A percentile compares a stretch with the other conserved stretches of the same genome.
phyloP scores from a whole-genome alignment of 192 early-diverging fungal genomes.

The Backusella sp. region DNA sequence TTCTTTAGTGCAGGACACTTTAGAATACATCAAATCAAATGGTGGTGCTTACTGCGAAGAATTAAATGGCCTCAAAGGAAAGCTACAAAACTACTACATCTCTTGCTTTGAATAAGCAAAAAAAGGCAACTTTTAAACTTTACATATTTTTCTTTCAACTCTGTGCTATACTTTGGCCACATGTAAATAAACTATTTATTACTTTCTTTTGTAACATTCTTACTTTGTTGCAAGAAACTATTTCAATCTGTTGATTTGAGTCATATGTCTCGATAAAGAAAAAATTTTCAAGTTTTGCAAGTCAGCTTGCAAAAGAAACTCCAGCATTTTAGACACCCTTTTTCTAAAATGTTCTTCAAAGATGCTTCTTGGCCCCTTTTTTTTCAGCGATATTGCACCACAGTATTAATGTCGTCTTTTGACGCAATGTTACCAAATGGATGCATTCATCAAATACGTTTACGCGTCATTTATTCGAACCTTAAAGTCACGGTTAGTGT shows the following conservation, averaged over 20 bases:
- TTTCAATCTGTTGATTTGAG: neutral
- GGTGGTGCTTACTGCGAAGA: neutral
- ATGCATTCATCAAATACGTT: neutral
- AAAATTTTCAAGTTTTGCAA: neutral
- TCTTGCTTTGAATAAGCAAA: conserved; percentile 2
- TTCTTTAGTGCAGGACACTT: conserved; percentile 12
- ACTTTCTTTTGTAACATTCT: neutral
- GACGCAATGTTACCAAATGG: neutral
- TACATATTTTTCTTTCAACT: neutral
- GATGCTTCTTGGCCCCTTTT: neutral
- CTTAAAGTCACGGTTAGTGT: too few relatives aligned
- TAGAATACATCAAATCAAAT: conserved; percentile 9
- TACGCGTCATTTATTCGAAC: neutral
- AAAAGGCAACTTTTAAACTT: neutral
- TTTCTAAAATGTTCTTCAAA: neutral
- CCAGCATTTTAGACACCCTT: neutral
- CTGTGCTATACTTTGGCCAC: neutral
- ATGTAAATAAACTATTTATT: neutral
- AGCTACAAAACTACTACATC: neutral
- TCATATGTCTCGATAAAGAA: neutral
- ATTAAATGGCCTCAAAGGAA: neutral
- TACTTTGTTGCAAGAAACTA: neutral
- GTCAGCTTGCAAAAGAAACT: neutral
- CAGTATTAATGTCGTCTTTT: too few relatives aligned
- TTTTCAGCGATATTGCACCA: neutral